Percentiles rank a stretch among this genome's conserved stretches.
Conservation (phyloP, 352 stramenopile species). For the Globisporangium ultimum region DNA sequence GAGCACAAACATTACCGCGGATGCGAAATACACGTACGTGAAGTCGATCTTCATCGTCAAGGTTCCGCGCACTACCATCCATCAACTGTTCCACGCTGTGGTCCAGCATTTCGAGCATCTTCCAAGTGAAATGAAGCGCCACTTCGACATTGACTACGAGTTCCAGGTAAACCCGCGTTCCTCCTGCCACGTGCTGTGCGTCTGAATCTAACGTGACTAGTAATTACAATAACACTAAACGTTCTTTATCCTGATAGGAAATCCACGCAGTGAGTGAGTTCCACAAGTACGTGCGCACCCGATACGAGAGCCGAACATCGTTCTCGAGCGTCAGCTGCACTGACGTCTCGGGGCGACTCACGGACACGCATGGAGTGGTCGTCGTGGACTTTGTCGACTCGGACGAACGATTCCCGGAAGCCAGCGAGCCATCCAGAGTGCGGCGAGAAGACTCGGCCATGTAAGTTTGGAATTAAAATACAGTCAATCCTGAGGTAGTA, state of each 20-base stretch:
- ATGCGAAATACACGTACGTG: constrained; percentile 43
- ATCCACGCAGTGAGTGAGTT: constrained; percentile 28
- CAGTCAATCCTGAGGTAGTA: too few relatives aligned
- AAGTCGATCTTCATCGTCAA: constrained; percentile 44
- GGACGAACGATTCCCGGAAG: too few relatives aligned
- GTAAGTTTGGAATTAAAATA: too few relatives aligned
- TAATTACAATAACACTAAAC: too few relatives aligned
- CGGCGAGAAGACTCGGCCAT: too few relatives aligned
- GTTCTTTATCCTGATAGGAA: constrained; percentile 6
- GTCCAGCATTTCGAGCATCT: constrained; percentile 38
- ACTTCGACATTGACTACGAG: constrained; percentile 28
- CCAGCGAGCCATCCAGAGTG: too few relatives aligned
- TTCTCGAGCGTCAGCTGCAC: constrained; percentile 40
- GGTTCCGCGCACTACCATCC: constrained; percentile 30
- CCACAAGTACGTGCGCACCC: constrained; percentile 31
- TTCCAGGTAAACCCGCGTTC: background rate
- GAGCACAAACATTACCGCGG: constrained; percentile 50
- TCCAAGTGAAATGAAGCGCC: constrained; percentile 24
- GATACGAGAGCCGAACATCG: constrained; percentile 32
- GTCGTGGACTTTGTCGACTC: too few relatives aligned
- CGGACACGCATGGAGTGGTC: too few relatives aligned
- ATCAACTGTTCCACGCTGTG: constrained; percentile 23
- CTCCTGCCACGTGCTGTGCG: background rate
- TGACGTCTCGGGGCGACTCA: too few relatives aligned
- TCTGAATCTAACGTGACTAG: too few relatives aligned